Percentiles rank a stretch among this genome's conserved stretches.
Evolutionary conservation across 768 basidiomycete species (phyloP).

Genomic region (Hygrocybe punicea): DNA sequence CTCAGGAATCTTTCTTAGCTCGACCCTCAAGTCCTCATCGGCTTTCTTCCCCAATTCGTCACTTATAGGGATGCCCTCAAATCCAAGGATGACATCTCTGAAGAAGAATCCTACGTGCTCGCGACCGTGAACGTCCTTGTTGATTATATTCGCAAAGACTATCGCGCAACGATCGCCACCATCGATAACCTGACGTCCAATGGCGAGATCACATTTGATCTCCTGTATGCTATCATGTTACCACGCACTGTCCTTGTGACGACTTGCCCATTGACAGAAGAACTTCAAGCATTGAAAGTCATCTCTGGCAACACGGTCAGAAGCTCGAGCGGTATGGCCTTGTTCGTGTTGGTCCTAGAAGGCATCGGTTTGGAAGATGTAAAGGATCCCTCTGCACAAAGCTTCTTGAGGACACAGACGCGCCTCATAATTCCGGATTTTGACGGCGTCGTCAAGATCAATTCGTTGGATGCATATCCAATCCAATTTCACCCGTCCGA

Average conservation of each 20-base stretch:
- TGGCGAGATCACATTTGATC: conserved; percentile 55
- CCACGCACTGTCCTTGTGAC: conserved; percentile 50
- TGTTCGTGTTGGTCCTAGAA: conserved; percentile 39
- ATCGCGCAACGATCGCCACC: conserved; percentile 43
- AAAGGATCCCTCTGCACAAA: neutral
- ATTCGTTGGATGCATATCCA: conserved; percentile 49
- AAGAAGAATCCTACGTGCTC: conserved; percentile 16
- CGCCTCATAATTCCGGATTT: conserved; percentile 41
- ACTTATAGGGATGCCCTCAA: conserved; percentile 41
- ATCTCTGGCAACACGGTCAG: conserved; percentile 34
- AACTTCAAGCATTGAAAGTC: conserved; percentile 46
- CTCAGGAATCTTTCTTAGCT: conserved; percentile 38
- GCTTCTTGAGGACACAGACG: conserved; percentile 18
- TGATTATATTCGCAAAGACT: conserved; percentile 47
- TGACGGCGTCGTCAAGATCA: conserved; percentile 51
- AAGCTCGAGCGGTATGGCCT: conserved; percentile 44
- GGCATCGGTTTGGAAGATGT: conserved; percentile 48
- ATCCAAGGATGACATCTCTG: conserved; percentile 34
- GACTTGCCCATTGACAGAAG: conserved; percentile 51
- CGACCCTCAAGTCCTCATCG: conserved; percentile 54
- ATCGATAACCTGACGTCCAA: conserved; percentile 49
- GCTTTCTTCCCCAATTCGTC: conserved; percentile 46
- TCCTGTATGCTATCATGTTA: conserved; percentile 53
- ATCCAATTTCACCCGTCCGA: conserved; percentile 48
- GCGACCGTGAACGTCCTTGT: conserved; percentile 48